Evolutionary conservation across 306 rosid genomes (phyloP), one percentile per base, ranked within the genome.

Genomic region (Casuarina equisetifolia): DNA sequence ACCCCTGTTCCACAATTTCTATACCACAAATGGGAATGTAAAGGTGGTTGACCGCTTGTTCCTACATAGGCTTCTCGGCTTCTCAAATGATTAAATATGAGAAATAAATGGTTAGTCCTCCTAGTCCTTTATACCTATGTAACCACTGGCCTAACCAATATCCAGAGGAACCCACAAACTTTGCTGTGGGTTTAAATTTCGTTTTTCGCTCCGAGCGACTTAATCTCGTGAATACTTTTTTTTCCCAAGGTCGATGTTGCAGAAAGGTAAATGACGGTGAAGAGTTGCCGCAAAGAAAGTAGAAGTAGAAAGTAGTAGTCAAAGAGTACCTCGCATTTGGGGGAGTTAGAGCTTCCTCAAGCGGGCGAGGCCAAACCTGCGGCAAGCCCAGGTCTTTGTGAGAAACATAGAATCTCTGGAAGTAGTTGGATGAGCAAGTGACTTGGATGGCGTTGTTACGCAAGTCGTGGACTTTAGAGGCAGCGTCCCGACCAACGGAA

Each of bases 351-450:
- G 78, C 7, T n/a, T 38, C 52, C 54, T 66, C 75, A 73, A 59
- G 66, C 25, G 32, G 63, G 44, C 82, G 82, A 42, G 85, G 85
- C 85, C 85, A 82, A 36, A 82, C 50, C 51, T 82, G 85, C 19
- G 85, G 85, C 66, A 82, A 45, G 11, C 75, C 70, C 16, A 82
- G 72, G 20, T 82, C 85, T 73, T 82, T 82, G 48, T 82, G 85
- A 6, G 78, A 42, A 6, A 73, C 53, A 11, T 77, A 82, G 38
- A 36, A 82, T 68, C 82, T 73, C 70, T 82, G 79, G 17, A 82
- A 67, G 75, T 82, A 77, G 77, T 82, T 82, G 40, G 85, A 82
- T 16, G 85, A 82, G 77, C 85, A 82, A 54, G 78, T 82, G 49
- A 82, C 79, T 76, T 77, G 85, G 6, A 82, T 82, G 9, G 85